Base-by-base conservation (phyloP, 1,284 basidiomycete species). In the Heterobasidion annosum region DNA sequence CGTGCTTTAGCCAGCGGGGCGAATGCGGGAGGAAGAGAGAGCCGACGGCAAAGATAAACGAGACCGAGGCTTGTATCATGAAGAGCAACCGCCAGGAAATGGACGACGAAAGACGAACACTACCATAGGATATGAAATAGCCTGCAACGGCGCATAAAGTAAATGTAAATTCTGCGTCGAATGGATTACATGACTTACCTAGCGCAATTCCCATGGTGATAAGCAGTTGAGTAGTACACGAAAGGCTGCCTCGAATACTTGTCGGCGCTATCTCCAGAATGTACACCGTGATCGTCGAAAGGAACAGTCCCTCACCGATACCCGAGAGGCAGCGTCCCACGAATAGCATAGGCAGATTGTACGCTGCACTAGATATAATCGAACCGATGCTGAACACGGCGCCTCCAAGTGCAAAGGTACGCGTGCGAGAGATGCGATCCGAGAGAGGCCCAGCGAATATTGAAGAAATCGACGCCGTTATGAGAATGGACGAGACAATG, bases 81-180 rank as follows among this genome's bases (percentile, higher is more conserved):
- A 78, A 73, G 0, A 78, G 76, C 12, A 72, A 62, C 2, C 78
- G 69, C 77, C 77, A 82, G 7, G 76, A 71, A 18, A 81, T 59
- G 37, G 69, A 71, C 34, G 61, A 66, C 1, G 59, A 52, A 18
- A 74, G 56, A 46, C 65, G 67, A 32, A 74, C 71, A 6, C 72
- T 71, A 1, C 70, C 74, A 47, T 77, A 81, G 56, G 74, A 75
- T 32, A 76, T 68, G 58, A 81, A 81, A 59, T 76, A 81, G 1
- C 76, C 79, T 65, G 56, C n/a, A 42, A 12, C 8, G 6, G 18
- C 18, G n/a, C 45, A 19, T 44, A 12, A 9, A n/a, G 34, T 6
- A 50, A 52, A 40, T 48, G 10, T 46, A 45, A 8, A 55, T 40
- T 25, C 13, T 25, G 48, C 34, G 15, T 32, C 40, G 53, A 18